These are phyloP conservation scores for Rheum nobile DNA, from an alignment of 148 eudicot species.

Conservation along the genomic window DNA sequence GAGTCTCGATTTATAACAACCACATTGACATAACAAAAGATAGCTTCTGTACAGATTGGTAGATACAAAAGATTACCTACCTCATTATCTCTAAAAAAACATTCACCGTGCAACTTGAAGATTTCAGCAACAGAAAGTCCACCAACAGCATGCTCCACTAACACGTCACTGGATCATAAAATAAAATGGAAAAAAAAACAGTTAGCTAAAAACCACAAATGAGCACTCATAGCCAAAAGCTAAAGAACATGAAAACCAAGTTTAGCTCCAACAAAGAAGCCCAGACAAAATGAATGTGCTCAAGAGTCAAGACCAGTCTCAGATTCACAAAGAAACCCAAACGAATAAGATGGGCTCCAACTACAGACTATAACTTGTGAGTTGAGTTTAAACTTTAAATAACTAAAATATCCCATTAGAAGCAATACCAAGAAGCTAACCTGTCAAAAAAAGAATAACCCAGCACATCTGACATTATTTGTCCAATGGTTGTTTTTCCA, in stretches of 20 bases:
- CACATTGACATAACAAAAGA: too few species aligned
- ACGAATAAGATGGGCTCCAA: background rate
- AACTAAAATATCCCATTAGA: background rate
- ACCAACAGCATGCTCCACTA: conserved; percentile 59
- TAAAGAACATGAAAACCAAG: background rate
- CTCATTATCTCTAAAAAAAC: conserved; percentile 84
- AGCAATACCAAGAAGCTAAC: conserved; percentile 23
- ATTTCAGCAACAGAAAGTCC: conserved; percentile 70
- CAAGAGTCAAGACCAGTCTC: too few species aligned
- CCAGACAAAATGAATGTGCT: too few species aligned
- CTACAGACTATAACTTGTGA: background rate
- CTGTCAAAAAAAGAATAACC: conserved; percentile 78
- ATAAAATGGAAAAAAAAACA: background rate
- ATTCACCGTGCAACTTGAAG: conserved; percentile 69
- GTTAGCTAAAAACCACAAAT: background rate
- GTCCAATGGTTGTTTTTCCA: conserved; percentile 92
- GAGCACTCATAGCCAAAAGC: background rate
- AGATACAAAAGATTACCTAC: conserved; percentile 22
- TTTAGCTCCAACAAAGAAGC: background rate
- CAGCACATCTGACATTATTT: conserved; percentile 60
- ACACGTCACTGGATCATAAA: conserved; percentile 47
- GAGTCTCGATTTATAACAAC: too few species aligned
- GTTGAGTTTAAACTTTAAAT: background rate
- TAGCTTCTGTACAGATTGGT: background rate
- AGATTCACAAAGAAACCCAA: too few species aligned